A percentile compares a stretch with the other conserved stretches of the same genome.
phyloP scores from a whole-genome alignment of 164 flowering plant species.

The Tetrastigma voinierianum region DNA sequence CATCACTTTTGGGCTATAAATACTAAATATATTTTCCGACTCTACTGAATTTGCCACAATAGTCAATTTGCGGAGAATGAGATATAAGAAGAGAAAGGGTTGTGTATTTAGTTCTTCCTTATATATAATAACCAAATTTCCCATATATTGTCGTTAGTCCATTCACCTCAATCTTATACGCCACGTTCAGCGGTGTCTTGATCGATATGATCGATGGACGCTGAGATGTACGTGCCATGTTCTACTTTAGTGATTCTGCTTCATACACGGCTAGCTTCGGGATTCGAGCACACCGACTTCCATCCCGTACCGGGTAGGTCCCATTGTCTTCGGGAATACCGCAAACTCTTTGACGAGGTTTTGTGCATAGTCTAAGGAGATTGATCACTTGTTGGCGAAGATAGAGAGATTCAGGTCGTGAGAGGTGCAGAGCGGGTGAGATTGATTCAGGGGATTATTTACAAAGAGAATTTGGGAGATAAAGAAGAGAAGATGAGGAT shows the following conservation, averaged over 20 bases:
- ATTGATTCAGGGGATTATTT: too few relatives aligned
- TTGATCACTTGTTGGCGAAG: constrained; percentile 70
- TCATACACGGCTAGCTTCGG: too few relatives aligned
- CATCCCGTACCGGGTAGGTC: constrained; percentile 87
- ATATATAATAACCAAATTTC: not conserved
- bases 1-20: not conserved
- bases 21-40: not conserved
- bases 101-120: not conserved
- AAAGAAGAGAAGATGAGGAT: too few relatives aligned
- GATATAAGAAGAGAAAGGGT: not conserved
- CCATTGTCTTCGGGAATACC: constrained; percentile 48
- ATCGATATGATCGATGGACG: constrained; percentile 44
- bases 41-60: not conserved
- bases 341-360: constrained; percentile 57
- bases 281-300: constrained; percentile 57
- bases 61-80: not conserved
- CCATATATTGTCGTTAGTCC: too few relatives aligned
- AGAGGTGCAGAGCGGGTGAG: constrained; percentile 78
- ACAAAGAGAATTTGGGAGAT: too few relatives aligned
- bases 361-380: constrained; percentile 44
- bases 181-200: constrained; percentile 6
- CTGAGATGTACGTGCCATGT: constrained; percentile 28
- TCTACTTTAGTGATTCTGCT: too few relatives aligned
- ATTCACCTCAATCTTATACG: constrained; percentile 35
- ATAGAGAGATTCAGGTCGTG: constrained; percentile 77